A percentile compares a stretch with the other conserved stretches of the same genome.
These are phyloP conservation scores for Dactylellina sp. DNA, from an alignment of 2,329 filamentous ascomycete species.

Conservation along the genomic window DNA sequence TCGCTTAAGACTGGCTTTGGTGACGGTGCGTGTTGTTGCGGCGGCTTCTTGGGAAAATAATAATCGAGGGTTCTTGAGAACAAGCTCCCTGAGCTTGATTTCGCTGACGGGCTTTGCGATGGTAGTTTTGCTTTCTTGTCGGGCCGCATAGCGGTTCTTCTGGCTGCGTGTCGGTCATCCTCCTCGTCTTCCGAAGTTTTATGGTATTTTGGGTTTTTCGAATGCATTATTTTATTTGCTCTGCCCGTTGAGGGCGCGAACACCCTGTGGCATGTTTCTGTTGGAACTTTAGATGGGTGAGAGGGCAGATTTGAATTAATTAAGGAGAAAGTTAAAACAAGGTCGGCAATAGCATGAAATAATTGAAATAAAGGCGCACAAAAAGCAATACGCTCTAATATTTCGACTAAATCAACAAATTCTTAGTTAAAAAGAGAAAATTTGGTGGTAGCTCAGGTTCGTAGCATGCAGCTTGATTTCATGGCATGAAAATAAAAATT, in stretches of 20 bases:
- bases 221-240: slow-evolving; percentile 18
- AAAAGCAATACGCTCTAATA: no score
- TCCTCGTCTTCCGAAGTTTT: slow-evolving; percentile 21
- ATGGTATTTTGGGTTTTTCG: slow-evolving; percentile 17
- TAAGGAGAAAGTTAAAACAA: neutral
- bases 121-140: slow-evolving; percentile 5
- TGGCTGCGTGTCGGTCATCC: slow-evolving; percentile 22
- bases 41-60: slow-evolving; percentile 24
- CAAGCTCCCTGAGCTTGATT: slow-evolving; percentile 8
- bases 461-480: no score
- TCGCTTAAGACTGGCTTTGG: slow-evolving; percentile 10
- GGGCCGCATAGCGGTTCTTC: slow-evolving; percentile 18
- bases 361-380: no score
- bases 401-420: no score
- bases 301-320: neutral
- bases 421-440: no score
- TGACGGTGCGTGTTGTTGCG: slow-evolving; percentile 16
- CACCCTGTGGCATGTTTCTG: neutral
- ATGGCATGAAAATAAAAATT: no score
- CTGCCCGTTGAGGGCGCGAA: slow-evolving; percentile 7
- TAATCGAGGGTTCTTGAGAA: slow-evolving; percentile 32
- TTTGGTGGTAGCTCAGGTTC: no score
- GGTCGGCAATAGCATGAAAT: no score
- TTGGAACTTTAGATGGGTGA: no score
- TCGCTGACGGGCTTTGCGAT: slow-evolving; percentile 6